Conservation (phyloP, 1,284 basidiomycete species). For the Malassezia pachydermatis region DNA sequence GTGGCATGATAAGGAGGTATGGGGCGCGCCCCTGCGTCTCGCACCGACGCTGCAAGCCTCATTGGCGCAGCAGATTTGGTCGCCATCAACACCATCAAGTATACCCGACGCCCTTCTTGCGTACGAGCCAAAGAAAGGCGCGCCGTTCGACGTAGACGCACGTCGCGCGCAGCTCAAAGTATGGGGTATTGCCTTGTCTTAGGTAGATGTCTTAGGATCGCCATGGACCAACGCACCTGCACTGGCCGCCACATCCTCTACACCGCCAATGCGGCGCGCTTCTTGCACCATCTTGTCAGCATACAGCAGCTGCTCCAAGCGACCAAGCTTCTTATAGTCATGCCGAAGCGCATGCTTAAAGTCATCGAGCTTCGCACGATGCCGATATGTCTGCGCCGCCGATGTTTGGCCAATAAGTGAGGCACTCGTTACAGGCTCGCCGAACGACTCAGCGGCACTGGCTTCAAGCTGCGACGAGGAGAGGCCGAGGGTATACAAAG, state of each 20-base stretch:
- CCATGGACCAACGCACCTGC: conserved; percentile 27
- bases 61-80: neutral
- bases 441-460: conserved; percentile 10
- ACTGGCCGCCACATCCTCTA: conserved; percentile 34
- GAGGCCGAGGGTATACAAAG: conserved; percentile 29
- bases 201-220: neutral
- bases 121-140: conserved; percentile 1
- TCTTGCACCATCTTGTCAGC: conserved; percentile 43
- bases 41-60: neutral
- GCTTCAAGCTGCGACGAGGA: conserved; percentile 25
- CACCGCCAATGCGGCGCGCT: conserved; percentile 35
- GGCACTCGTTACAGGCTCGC: neutral
- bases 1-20: conserved; percentile 4
- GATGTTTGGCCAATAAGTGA: conserved; percentile 9
- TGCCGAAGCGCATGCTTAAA: conserved; percentile 42
- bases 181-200: neutral
- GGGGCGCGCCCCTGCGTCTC: neutral
- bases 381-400: conserved; percentile 23
- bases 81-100: neutral
- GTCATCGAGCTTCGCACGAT: conserved; percentile 43
- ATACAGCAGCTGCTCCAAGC: conserved; percentile 45
- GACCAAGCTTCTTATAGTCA: conserved; percentile 38
- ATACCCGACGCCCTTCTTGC: neutral
- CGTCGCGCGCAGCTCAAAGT: no score
- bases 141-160: no score